Evolutionary conservation across 192 early-diverging fungal genomes (phyloP).

Genomic region (Linnemannia schmuckeri): DNA sequence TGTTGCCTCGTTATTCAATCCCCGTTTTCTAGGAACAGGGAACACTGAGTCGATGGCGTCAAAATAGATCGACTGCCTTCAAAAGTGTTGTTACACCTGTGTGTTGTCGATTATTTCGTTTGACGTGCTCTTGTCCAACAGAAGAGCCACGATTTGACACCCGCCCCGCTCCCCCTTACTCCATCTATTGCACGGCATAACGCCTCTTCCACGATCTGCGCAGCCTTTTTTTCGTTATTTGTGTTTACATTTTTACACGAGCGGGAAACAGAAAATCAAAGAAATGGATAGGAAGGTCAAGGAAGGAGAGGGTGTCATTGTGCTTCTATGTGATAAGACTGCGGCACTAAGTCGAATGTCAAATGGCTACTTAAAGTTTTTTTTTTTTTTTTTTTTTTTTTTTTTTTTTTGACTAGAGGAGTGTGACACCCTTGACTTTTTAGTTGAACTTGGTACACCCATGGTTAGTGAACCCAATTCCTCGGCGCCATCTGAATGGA

Average conservation of each 20-base stretch:
- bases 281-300: not conserved
- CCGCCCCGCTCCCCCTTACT: not conserved
- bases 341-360: not conserved
- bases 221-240: not conserved
- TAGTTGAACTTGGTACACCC: not conserved
- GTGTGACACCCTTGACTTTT: too few species aligned
- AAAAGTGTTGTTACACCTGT: not conserved
- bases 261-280: not conserved
- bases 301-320: not conserved
- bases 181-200: not conserved
- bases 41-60: not conserved
- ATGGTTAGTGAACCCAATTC: not conserved
- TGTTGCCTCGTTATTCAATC: not conserved
- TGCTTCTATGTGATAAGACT: not conserved
- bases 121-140: slow-evolving; percentile 8
- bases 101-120: not conserved
- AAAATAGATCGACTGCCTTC: not conserved
- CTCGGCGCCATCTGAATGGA: not conserved
- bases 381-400: not conserved
- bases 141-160: slow-evolving; percentile 1
- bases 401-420: not conserved
- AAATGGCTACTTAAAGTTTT: not conserved
- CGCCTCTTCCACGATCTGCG: not conserved
- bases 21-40: not conserved
- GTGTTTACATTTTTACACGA: not conserved